Conservation (phyloP, 441 rosid genomes). For the Eugenia klotzschiana region DNA sequence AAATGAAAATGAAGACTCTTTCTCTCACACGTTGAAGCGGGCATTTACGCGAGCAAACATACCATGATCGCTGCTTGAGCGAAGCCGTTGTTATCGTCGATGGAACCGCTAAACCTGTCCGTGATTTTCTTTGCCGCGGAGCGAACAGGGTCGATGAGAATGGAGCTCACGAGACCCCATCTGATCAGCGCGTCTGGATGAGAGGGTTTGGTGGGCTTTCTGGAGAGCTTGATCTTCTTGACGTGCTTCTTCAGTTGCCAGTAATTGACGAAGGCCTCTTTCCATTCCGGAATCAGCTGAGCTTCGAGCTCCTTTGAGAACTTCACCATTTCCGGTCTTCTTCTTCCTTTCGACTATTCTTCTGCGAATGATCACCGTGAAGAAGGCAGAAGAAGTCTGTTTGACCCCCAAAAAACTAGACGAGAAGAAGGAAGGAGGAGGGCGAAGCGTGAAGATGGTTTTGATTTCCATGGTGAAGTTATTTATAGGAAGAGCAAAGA, state of each 20-base stretch:
- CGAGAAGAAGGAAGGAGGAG: not conserved
- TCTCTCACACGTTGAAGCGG: not conserved
- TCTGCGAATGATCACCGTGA: not conserved
- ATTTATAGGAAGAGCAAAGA: not conserved
- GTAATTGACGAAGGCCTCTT: slow-evolving; percentile 83
- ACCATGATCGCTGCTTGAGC: slow-evolving; percentile 40
- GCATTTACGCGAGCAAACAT: not conserved
- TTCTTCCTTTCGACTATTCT: not conserved
- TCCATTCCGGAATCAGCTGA: slow-evolving; percentile 95
- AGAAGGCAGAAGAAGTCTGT: not conserved
- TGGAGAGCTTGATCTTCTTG: slow-evolving; percentile 55
- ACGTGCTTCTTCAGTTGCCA: slow-evolving; percentile 78
- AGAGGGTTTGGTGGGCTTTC: slow-evolving; percentile 20
- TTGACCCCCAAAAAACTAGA: not conserved
- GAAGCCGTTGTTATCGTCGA: slow-evolving; percentile 11
- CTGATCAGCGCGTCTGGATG: not conserved
- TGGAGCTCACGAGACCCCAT: slow-evolving; percentile 25
- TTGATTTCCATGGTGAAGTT: not conserved
- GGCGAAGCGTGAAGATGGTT: not conserved
- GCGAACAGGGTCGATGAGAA: slow-evolving; percentile 35
- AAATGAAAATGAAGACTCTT: not conserved
- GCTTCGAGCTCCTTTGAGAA: slow-evolving; percentile 93
- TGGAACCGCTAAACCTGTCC: not conserved
- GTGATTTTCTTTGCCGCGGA: slow-evolving; percentile 17
- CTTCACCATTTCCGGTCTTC: slow-evolving; percentile 58